Evolutionary conservation across 164 flowering plant species (phyloP).

Genomic region (Vitis cinerea): DNA sequence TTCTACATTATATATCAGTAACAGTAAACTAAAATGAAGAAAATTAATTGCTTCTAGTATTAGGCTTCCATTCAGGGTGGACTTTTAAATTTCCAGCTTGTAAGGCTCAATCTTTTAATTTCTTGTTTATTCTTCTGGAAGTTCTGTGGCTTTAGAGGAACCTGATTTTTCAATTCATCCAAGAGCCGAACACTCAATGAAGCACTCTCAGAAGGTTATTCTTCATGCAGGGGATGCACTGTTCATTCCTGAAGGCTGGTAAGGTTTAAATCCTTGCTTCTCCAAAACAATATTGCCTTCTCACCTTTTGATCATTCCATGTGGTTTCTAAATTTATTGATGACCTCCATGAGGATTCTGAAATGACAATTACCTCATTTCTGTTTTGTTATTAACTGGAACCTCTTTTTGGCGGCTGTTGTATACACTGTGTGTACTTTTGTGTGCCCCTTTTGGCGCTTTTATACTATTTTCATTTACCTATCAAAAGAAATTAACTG

Average conservation of each 20-base stretch:
- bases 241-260: conserved; percentile 99
- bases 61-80: neutral
- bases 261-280: conserved; percentile 19
- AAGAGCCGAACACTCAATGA: conserved; percentile 58
- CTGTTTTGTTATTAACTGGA: neutral
- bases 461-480: too few species aligned
- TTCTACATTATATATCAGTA: conserved; percentile 3
- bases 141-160: conserved; percentile 68
- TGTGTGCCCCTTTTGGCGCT: too few species aligned
- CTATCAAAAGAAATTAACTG: neutral
- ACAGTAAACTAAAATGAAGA: neutral
- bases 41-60: neutral
- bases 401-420: too few species aligned
- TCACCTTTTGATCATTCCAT: neutral
- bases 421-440: too few species aligned
- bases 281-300: neutral
- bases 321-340: neutral
- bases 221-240: conserved; percentile 93
- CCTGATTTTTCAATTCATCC: conserved; percentile 70
- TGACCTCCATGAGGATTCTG: neutral
- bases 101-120: conserved; percentile 2
- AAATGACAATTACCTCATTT: neutral
- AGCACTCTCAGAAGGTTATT: conserved; percentile 66
- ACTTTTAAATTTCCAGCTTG: conserved; percentile 6
- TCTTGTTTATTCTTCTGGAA: conserved; percentile 26